A percentile compares a stretch with the other conserved stretches of the same genome.
These are phyloP conservation scores for Diospyros lotus DNA, from an alignment of 148 eudicot genomes.

Conservation along the genomic window DNA sequence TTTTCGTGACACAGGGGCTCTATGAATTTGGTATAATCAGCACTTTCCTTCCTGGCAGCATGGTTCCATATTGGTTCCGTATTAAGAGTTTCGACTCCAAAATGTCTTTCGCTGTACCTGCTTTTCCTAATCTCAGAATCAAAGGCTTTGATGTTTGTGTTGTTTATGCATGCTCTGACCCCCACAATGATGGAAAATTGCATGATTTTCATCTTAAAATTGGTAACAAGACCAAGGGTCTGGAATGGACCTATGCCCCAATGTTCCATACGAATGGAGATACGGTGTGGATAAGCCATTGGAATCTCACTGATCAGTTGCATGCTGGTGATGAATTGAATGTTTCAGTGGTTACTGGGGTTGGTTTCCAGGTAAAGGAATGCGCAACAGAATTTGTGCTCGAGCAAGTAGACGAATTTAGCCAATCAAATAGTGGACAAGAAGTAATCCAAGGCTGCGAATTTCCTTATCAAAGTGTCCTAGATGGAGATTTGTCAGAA, in stretches of 20 bases:
- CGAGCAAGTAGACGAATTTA: conserved; percentile 2
- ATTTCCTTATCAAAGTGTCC: neutral
- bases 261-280: neutral
- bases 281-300: conserved; percentile 12
- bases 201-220: conserved; percentile 8
- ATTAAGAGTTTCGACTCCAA: neutral
- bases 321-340: conserved; percentile 11
- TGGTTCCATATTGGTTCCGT: conserved; percentile 3
- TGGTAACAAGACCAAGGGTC: conserved; percentile 8
- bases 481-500: conserved; percentile 8
- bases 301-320: conserved; percentile 5
- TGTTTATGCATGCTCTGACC: conserved; percentile 5
- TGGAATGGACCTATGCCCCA: conserved; percentile 15
- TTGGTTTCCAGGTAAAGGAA: conserved; percentile 3
- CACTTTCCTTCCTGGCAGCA: conserved; percentile 13
- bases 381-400: neutral
- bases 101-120: neutral
- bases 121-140: neutral
- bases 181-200: conserved; percentile 1
- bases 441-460: neutral
- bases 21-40: conserved; percentile 15
- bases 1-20: conserved; percentile 14
- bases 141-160: conserved; percentile 12
- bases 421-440: neutral
- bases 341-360: conserved; percentile 7